Conservation (phyloP, 768 basidiomycete genomes). For the Pisolithus tinctorius region DNA sequence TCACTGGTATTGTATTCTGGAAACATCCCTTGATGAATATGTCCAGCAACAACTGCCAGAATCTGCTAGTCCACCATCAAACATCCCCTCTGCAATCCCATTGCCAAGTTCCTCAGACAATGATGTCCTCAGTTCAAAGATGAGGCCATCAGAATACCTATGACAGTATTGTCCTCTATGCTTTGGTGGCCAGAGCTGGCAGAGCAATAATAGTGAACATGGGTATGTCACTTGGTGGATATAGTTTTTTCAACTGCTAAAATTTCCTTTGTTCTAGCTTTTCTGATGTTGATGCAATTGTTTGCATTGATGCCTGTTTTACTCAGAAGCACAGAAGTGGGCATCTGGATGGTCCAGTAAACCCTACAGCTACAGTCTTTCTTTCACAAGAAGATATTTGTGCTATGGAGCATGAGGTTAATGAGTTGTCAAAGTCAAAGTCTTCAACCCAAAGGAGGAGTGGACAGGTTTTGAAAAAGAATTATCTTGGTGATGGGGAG, state of each 20-base stretch:
- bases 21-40: too few relatives aligned
- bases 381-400: constrained; percentile 7
- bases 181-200: constrained; percentile 11
- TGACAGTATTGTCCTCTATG: constrained; percentile 20
- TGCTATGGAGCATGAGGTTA: neutral
- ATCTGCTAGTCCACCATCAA: too few relatives aligned
- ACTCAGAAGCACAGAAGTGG: too few relatives aligned
- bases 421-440: neutral
- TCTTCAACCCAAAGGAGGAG: neutral
- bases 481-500: too few relatives aligned
- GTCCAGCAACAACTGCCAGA: too few relatives aligned
- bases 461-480: neutral
- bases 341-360: constrained; percentile 7
- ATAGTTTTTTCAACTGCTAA: neutral
- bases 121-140: neutral
- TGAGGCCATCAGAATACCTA: constrained; percentile 14
- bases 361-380: constrained; percentile 14
- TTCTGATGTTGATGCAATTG: too few relatives aligned
- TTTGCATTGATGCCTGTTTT: too few relatives aligned
- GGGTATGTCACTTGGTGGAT: constrained; percentile 1
- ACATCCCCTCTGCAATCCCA: too few relatives aligned
- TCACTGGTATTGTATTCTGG: too few relatives aligned
- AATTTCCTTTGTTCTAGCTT: neutral
- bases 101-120: neutral
- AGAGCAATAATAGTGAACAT: neutral